Evolutionary conservation across 371 early-diverging fungal genomes (phyloP).

Genomic region (Mucor mucedo): DNA sequence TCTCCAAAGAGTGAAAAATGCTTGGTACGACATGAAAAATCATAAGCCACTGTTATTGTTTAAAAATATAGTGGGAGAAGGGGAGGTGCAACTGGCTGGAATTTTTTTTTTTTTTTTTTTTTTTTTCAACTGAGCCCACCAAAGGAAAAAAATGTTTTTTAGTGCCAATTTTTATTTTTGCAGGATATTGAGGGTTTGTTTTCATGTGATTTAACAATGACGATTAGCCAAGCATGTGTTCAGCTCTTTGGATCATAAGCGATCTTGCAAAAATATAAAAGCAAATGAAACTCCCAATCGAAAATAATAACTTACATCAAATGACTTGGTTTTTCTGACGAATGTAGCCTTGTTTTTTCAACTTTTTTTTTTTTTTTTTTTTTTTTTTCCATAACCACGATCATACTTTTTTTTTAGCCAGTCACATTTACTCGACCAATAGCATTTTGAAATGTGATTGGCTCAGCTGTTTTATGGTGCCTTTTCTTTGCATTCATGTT

Average conservation of each 20-base stretch:
- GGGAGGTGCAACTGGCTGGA: background rate
- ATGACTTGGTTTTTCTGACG: slow-evolving; percentile 1
- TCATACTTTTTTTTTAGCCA: background rate
- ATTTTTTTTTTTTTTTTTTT: background rate
- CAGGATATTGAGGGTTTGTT: background rate
- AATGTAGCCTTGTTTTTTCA: slow-evolving; percentile 1
- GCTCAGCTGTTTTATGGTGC: no score
- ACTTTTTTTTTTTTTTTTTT: background rate
- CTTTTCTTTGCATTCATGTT: no score
- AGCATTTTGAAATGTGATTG: no score
- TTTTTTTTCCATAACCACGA: background rate
- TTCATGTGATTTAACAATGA: background rate
- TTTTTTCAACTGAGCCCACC: background rate
- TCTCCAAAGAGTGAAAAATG: background rate
- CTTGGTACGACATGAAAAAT: slow-evolving; percentile 4
- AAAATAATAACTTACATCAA: background rate
- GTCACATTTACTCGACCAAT: no score
- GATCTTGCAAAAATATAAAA: background rate
- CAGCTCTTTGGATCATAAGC: background rate
- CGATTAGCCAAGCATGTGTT: background rate
- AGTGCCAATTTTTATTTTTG: slow-evolving; percentile 2
- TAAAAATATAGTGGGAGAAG: background rate
- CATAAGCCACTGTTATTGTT: slow-evolving; percentile 3
- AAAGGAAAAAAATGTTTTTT: background rate
- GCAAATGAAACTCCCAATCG: background rate